Evolutionary conservation across 2,329 filamentous ascomycete genomes (phyloP), one percentile per base, ranked within the genome.

Genomic region (Coniella vitis): DNA sequence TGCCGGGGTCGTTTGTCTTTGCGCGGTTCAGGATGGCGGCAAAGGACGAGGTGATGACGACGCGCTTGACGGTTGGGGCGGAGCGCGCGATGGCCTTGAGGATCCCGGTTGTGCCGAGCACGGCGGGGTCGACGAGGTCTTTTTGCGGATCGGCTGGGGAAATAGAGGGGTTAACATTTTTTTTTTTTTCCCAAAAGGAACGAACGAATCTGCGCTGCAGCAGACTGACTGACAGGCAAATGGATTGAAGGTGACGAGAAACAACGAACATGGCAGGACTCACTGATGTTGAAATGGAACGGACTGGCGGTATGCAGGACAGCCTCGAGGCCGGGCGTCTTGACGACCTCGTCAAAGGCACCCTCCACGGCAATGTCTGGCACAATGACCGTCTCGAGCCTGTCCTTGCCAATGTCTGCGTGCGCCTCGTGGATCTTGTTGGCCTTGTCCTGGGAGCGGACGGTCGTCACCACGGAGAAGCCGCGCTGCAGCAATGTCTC

Each of bases 321-420:
- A 42, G 74, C 74, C 49, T 78, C 72, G 45, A 81, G 63, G 21
- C 69, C 72, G 1, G 73, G 70, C 4, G 61, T 68, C 62, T 69
- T 64, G 53, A 75, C 70, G 1, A 76, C 79, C 57, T 81, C 72
- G 58, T 87, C 81, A 62, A 95, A 95, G 49, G 89, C 88, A 48
- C 76, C 75, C 38, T 81, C 75, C 59, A 81, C 66, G 3, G 87
- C 86, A 56, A 95, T 86, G 61, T 95, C 88, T 16, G 84, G 79
- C 20, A 94, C 87, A 57, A 93, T 81, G 48, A 63, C 69, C 12
- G 76, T 67, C 29, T 65, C 59, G 16, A 82, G 72, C 29, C 69
- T 67, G 13, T 70, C 67, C 38, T 61, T 58, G 50, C 58, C 60
- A 51, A 70, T 61, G 17, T 64, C 61, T 2, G 72, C 66, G 60